Evolutionary conservation across 345 rosid species (phyloP), one percentile per base, ranked within the genome.

Genomic region (Gossypium herbaceum): DNA sequence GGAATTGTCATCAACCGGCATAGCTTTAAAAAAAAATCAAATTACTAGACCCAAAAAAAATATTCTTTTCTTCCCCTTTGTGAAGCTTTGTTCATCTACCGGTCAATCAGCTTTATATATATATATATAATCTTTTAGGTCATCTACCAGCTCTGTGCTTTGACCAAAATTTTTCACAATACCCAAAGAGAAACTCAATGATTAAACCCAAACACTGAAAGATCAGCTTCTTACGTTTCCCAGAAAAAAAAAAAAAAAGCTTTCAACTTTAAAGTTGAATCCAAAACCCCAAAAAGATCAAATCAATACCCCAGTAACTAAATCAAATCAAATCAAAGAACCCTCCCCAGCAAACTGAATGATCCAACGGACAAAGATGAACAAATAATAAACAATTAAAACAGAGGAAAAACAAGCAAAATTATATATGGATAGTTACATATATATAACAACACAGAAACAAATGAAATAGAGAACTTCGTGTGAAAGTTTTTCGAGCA

Each of bases 1-100:
- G 60, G 97, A 91, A 66, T 87, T 92, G 78, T 92, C 98, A 64
- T 92, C 98, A 27, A 82, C 91, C 75, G 92, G 92, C 93, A 88
- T 92, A 62, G 27, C 20, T 15, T 15, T 29, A 17, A 44, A 39
- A 7, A 13, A 45, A 44, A 70, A 74, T 68, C 74, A 75, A 77
- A 58, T 71, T 70, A 79, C 63, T 1, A 73, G 51, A 47, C 51
- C 12, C 12, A 47, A 47, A 47, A 24, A 47, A 41, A 13, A n/a
- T 0, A 1, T 2, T 8, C 1, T 11, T 2, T 47, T 12, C 13
- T 47, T 45, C 13, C 50, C 15, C 68, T 71, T 67, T 64, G 79
- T 73, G 81, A 88, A 87, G 87, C 79, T 83, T 78, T 79, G 88
- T 76, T 57, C 77, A 88, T 86, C 98, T 85, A 89, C 94, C 92